Conservation (phyloP, 106 monocot genomes). For the Vanilla planifolia region DNA sequence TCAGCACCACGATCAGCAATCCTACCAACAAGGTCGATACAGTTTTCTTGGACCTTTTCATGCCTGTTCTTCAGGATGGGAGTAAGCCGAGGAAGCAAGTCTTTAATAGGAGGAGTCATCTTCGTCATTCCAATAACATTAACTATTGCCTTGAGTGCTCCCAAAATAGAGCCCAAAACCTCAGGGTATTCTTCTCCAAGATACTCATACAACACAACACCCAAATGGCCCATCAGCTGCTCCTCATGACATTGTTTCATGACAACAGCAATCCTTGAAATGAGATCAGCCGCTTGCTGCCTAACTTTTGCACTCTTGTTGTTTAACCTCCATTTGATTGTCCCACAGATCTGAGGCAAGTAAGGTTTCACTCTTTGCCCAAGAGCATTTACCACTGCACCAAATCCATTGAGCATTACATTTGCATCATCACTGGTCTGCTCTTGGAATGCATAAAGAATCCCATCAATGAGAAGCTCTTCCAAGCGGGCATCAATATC, state of each 20-base stretch:
- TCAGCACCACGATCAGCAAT: constrained; percentile 99
- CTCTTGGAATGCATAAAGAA: constrained; percentile 94
- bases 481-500: constrained; percentile 90
- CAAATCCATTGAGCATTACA: constrained; percentile 99
- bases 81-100: constrained; percentile 88
- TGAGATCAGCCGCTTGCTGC: constrained; percentile 96
- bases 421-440: constrained; percentile 99
- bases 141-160: constrained; percentile 93
- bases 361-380: constrained; percentile 93
- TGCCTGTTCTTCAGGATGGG: constrained; percentile 96
- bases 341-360: constrained; percentile 97
- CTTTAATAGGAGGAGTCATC: constrained; percentile 98
- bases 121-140: constrained; percentile 99
- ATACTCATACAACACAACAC: constrained; percentile 90
- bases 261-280: constrained; percentile 92
- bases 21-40: constrained; percentile 96
- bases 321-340: constrained; percentile 95
- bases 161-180: constrained; percentile 89
- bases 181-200: constrained; percentile 98
- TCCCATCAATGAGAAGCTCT: constrained; percentile 95
- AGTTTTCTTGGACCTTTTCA: constrained; percentile 98
- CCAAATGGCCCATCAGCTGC: constrained; percentile 93
- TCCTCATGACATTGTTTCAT: constrained; percentile 98
- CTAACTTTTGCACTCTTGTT: constrained; percentile 95
- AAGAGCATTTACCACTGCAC: constrained; percentile 93